Evolutionary conservation across 2,329 filamentous ascomycete genomes (phyloP), one percentile per base, ranked within the genome.

Genomic region (Sclerotinia glacialis): DNA sequence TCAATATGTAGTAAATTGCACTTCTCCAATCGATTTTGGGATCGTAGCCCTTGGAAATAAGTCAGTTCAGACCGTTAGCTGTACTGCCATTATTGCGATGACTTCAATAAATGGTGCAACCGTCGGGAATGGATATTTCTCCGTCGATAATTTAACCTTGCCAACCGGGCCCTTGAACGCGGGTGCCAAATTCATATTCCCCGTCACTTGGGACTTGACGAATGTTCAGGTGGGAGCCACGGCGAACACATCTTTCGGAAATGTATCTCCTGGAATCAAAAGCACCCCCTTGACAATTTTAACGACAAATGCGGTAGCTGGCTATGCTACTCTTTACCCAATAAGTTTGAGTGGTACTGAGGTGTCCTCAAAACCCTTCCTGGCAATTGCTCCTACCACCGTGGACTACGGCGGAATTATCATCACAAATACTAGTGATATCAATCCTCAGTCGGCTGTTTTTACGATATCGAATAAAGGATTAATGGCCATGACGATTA

Each of bases 381-480:
- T 79, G 14, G 65, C 70, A 26, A 67, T 77, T 18, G 72, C 74
- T 31, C 77, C 78, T 4, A 71, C 67, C 2, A 75, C 73, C 7
- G 72, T 77, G 49, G 60, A 63, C 34, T 63, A 63, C 28, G 60
- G 60, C 23, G 60, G 60, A n/a, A 63, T 63, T 31, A 55, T 54
- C 0, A 54, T 63, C 11, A 63, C 47, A 9, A 55, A 42, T 54
- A 49, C 11, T 14, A 69, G 71, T 18, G 69, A 67, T 18, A 58
- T 69, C 14, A 58, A 66, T 3, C 70, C 71, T 1, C 69, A 72
- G 11, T 69, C 74, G 28, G 69, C 71, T 62, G 69, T 73, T 37
- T 71, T 78, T 62, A 75, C 75, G 1, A 73, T 78, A 58, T 71
- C 72, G 40, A 79, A 79, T 62, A 67, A 74, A 58, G 77, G 77